Conservation (phyloP, 345 rosid genomes). For the Balakata baccata region DNA sequence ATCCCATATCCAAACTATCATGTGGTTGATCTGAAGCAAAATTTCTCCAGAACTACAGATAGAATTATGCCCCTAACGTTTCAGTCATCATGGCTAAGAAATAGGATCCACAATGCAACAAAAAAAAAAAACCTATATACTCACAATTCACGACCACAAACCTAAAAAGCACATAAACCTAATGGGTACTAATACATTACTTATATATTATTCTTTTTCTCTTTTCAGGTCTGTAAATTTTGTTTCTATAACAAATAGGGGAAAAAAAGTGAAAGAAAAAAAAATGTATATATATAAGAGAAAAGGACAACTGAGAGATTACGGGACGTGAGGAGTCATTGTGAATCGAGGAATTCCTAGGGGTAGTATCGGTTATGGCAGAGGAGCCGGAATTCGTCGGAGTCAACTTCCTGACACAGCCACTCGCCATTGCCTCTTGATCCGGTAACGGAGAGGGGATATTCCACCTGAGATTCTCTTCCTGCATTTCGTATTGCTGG, state of each 20-base stretch:
- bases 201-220: background rate
- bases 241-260: background rate
- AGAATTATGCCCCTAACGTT: background rate
- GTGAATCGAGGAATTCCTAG: slow-evolving; percentile 11
- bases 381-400: slow-evolving; percentile 41
- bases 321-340: slow-evolving; percentile 33
- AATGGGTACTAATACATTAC: too few relatives aligned
- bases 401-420: slow-evolving; percentile 33
- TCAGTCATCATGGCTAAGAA: too few relatives aligned
- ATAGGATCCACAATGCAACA: background rate
- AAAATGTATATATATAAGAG: background rate
- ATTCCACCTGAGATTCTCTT: slow-evolving; percentile 23
- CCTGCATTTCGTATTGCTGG: slow-evolving; percentile 5
- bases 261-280: background rate
- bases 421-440: slow-evolving; percentile 21
- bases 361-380: slow-evolving; percentile 33
- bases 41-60: too few relatives aligned
- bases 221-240: background rate
- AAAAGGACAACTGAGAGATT: background rate
- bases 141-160: background rate
- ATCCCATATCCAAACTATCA: too few relatives aligned
- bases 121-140: background rate
- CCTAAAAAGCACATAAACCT: background rate
- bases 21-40: too few relatives aligned
- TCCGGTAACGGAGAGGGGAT: slow-evolving; percentile 28